A percentile compares a stretch with the other conserved stretches of the same genome.
These are phyloP conservation scores for Fusarium setosum DNA, from an alignment of 2,329 filamentous ascomycete genomes.

Conservation along the genomic window DNA sequence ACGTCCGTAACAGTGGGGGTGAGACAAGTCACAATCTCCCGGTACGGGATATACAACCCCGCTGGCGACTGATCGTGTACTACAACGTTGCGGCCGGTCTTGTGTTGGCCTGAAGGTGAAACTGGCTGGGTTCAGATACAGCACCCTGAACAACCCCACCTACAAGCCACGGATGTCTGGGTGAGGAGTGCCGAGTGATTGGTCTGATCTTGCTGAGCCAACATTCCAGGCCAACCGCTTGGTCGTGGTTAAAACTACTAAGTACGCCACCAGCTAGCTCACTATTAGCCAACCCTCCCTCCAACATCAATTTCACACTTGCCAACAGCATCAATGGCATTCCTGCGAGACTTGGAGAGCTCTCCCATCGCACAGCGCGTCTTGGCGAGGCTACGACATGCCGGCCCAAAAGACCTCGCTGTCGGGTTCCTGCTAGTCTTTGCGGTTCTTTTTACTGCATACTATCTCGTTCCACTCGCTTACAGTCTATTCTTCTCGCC, in stretches of 20 bases:
- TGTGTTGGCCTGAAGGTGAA: background rate
- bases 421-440: background rate
- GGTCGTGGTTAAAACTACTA: constrained; percentile 1
- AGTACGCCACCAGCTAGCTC: background rate
- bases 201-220: background rate
- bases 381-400: background rate
- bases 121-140: background rate
- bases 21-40: background rate
- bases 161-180: background rate
- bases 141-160: constrained; percentile 1
- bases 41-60: background rate
- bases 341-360: background rate
- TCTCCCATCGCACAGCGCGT: background rate
- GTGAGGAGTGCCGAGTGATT: background rate
- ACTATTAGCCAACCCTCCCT: background rate
- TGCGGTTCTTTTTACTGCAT: background rate
- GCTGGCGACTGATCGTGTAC: background rate
- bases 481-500: constrained; percentile 1
- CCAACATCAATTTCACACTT: background rate
- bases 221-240: background rate
- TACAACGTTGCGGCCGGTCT: background rate
- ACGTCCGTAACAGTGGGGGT: background rate
- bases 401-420: background rate
- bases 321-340: background rate
- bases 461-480: background rate